These are phyloP conservation scores for Dictyostelium intermedium DNA, from an alignment of 78 protist species.

Conservation along the genomic window DNA sequence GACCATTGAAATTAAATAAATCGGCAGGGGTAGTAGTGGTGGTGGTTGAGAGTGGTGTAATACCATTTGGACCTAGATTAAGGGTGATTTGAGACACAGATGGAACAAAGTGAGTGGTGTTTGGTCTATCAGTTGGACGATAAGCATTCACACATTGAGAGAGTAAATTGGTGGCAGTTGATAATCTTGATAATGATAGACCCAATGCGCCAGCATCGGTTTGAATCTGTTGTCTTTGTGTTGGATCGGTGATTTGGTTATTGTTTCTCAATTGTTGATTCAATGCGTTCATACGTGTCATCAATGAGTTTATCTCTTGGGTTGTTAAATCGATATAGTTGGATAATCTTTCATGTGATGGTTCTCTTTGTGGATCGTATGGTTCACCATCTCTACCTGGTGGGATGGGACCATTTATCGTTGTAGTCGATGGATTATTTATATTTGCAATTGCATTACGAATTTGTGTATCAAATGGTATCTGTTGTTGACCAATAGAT, in stretches of 20 bases:
- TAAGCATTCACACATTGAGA: conserved; percentile 19
- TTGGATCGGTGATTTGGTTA: conserved; percentile 5
- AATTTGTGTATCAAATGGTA: conserved; percentile 23
- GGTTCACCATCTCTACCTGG: background rate
- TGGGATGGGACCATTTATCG: background rate
- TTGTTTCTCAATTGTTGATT: background rate
- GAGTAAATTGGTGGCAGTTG: background rate
- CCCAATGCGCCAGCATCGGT: background rate
- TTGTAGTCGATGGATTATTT: conserved; percentile 8
- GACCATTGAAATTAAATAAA: background rate
- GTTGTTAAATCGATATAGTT: conserved; percentile 16
- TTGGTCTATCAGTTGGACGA: conserved; percentile 2
- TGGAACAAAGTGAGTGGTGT: background rate
- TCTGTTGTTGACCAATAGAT: background rate
- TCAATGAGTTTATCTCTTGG: background rate
- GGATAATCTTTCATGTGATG: conserved; percentile 14
- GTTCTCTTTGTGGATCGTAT: conserved; percentile 10
- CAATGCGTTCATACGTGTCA: background rate
- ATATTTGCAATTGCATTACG: background rate
- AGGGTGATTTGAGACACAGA: conserved; percentile 42
- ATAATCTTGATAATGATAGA: background rate
- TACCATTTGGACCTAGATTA: conserved; percentile 11
- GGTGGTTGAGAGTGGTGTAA: background rate
- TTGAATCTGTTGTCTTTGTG: conserved; percentile 46
- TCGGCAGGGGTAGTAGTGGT: background rate